Evolutionary conservation across 1,284 basidiomycete genomes (phyloP).

Genomic region (Ustilago nuda): DNA sequence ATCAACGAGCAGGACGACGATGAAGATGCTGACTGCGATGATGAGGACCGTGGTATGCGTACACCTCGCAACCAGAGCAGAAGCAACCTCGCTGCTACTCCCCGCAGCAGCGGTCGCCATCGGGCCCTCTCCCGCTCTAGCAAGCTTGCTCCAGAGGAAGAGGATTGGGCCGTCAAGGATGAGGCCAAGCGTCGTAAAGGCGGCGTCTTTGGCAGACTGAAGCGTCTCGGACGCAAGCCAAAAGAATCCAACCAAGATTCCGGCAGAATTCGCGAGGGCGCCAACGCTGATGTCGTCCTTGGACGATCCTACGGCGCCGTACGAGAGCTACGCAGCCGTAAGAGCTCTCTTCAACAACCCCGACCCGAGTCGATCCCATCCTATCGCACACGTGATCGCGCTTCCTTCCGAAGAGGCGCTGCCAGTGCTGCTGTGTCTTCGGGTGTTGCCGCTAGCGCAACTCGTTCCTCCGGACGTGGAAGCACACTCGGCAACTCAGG

Average conservation of each 20-base stretch:
- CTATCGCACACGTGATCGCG: slow-evolving; percentile 16
- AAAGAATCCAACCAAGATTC: slow-evolving; percentile 11
- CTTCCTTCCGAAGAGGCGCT: slow-evolving; percentile 25
- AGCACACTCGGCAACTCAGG: slow-evolving; percentile 35
- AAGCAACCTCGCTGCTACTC: slow-evolving; percentile 37
- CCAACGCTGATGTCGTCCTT: slow-evolving; percentile 45
- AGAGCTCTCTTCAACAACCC: slow-evolving; percentile 28
- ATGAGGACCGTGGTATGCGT: slow-evolving; percentile 14
- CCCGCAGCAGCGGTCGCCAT: slow-evolving; percentile 16
- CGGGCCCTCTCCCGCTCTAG: slow-evolving; percentile 43
- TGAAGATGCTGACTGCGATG: slow-evolving; percentile 40
- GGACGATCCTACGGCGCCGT: slow-evolving; percentile 50
- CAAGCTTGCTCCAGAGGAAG: slow-evolving; percentile 52
- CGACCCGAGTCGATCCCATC: slow-evolving; percentile 19
- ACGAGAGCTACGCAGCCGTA: slow-evolving; percentile 47
- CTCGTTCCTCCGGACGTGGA: slow-evolving; percentile 22
- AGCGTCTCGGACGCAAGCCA: slow-evolving; percentile 35
- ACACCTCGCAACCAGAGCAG: slow-evolving; percentile 43
- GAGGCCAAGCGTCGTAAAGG: slow-evolving; percentile 49
- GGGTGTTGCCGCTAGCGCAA: slow-evolving; percentile 19
- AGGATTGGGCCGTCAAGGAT: slow-evolving; percentile 37
- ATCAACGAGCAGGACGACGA: slow-evolving; percentile 27
- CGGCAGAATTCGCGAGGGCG: slow-evolving; percentile 19
- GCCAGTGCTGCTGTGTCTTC: slow-evolving; percentile 31
- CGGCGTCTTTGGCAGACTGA: slow-evolving; percentile 46